Percentiles rank a stretch among this genome's conserved stretches.
phyloP scores from a whole-genome alignment of 202 grass and related monocot genomes.

The Saccharum hybrid region DNA sequence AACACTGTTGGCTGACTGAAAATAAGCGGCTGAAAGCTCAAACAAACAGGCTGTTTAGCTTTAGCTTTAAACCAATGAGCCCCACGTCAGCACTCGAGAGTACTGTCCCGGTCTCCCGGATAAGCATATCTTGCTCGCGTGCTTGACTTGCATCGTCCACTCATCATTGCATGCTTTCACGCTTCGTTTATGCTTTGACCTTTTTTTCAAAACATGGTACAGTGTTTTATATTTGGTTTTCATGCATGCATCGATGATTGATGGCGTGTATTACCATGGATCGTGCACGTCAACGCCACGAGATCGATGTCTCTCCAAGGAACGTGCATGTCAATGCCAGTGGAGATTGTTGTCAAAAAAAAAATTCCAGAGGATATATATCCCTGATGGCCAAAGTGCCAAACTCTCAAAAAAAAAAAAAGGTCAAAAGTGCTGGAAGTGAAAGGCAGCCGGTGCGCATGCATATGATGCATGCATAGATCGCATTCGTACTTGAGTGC shows the following conservation, averaged over 20 bases:
- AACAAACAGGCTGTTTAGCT: neutral
- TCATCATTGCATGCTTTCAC: neutral
- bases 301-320: neutral
- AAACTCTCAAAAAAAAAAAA: neutral
- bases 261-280: neutral
- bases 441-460: neutral
- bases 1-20: too few species aligned
- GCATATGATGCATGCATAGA: too few species aligned
- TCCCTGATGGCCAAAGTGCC: too few species aligned
- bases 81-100: neutral
- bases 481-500: slow-evolving; percentile 20
- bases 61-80: neutral
- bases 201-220: neutral
- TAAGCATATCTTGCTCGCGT: slow-evolving; percentile 2
- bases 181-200: neutral
- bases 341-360: neutral
- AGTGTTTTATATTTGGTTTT: neutral
- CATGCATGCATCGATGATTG: neutral
- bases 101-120: neutral
- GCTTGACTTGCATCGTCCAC: neutral
- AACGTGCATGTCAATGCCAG: slow-evolving; percentile 30
- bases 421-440: neutral
- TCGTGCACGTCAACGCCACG: slow-evolving; percentile 18
- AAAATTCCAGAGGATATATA: too few species aligned
- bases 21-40: too few species aligned